Percentiles rank a stretch among this genome's conserved stretches.
Conservation (phyloP, 202 grass and related monocot species). For the Zoysia matrella region DNA sequence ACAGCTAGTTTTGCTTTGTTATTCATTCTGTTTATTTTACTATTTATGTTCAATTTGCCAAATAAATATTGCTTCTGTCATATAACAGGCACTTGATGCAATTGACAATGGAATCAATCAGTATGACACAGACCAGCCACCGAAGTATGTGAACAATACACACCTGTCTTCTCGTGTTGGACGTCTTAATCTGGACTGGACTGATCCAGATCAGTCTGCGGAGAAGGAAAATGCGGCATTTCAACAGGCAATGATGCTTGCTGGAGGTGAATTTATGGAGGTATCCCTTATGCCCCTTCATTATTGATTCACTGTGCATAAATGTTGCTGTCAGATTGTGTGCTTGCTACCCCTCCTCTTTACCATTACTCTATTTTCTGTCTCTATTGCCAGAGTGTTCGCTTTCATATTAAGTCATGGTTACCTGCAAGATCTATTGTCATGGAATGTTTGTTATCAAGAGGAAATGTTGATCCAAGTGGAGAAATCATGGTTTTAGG, state of each 20-base stretch:
- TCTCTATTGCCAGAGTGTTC: conserved; percentile 59
- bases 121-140: conserved; percentile 80
- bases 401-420: conserved; percentile 85
- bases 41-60: not conserved
- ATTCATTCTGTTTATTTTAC: conserved; percentile 4
- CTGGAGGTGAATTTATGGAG: conserved; percentile 86
- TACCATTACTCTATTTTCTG: conserved; percentile 33
- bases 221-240: conserved; percentile 90
- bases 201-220: conserved; percentile 85
- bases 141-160: conserved; percentile 90
- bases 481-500: conserved; percentile 86
- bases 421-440: conserved; percentile 88
- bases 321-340: not conserved
- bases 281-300: conserved; percentile 36
- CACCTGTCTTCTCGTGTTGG: conserved; percentile 77
- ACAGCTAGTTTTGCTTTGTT: not conserved
- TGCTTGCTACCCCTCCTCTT: not conserved
- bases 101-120: conserved; percentile 94
- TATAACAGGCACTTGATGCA: conserved; percentile 84
- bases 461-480: conserved; percentile 74
- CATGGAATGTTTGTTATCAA: conserved; percentile 66
- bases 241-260: conserved; percentile 75
- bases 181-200: conserved; percentile 79
- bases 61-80: conserved; percentile 17
- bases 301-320: not conserved